These are phyloP conservation scores for Dioscorea cayenensis DNA, from an alignment of 116 monocot genomes.

Conservation along the genomic window DNA sequence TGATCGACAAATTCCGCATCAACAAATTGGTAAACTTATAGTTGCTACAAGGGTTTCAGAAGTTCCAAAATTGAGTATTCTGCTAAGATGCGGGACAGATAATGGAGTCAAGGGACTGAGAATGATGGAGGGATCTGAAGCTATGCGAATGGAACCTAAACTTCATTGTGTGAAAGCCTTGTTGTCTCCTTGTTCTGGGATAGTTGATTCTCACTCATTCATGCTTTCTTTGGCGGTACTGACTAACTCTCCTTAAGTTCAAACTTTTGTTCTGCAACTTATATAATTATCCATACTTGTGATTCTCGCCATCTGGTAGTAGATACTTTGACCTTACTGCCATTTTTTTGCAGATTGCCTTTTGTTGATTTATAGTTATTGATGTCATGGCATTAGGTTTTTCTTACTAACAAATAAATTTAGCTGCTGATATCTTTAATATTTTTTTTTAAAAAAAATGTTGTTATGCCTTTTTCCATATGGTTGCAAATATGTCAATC, in stretches of 20 bases:
- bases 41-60: slow-evolving; percentile 79
- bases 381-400: too few relatives aligned
- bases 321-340: not conserved
- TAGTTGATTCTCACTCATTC: slow-evolving; percentile 80
- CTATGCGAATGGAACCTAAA: slow-evolving; percentile 83
- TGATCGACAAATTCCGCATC: slow-evolving; percentile 72
- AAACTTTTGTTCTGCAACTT: not conserved
- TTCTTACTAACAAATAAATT: too few relatives aligned
- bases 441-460: too few relatives aligned
- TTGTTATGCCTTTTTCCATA: too few relatives aligned
- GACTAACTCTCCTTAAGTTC: not conserved
- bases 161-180: slow-evolving; percentile 72
- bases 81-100: slow-evolving; percentile 41
- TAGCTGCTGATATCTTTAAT: too few relatives aligned
- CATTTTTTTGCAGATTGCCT: not conserved
- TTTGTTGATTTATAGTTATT: too few relatives aligned
- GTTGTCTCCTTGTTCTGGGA: slow-evolving; percentile 78
- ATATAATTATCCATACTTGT: not conserved
- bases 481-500: too few relatives aligned
- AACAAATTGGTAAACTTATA: slow-evolving; percentile 82
- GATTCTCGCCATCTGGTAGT: not conserved
- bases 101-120: slow-evolving; percentile 69
- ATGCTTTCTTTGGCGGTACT: slow-evolving; percentile 87
- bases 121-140: slow-evolving; percentile 63
- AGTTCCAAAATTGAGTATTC: slow-evolving; percentile 55